Evolutionary conservation across 352 stramenopile genomes (phyloP), one percentile per base, ranked within the genome.

Genomic region (Phytophthora cajani): DNA sequence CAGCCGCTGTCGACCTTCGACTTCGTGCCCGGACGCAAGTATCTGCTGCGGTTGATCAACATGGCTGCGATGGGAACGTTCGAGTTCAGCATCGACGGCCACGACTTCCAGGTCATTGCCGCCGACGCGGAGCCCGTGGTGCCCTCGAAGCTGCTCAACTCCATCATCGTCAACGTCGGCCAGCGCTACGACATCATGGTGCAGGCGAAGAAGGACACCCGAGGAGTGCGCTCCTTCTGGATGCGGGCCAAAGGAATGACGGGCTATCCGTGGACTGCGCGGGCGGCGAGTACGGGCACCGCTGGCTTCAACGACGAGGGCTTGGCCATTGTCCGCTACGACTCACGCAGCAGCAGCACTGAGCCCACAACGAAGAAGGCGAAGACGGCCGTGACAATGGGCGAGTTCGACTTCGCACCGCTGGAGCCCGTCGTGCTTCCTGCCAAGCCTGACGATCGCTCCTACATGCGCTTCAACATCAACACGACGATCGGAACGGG

Each of bases 21-120:
- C 21, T 73, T 82, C 40, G 17, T 61, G 3, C 32, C 21, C 2
- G 63, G 67, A 12, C 64, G 71, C 16, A 74, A 52, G 44, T 82
- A 82, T 61, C 56, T 71, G 9, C 27, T 82, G 47, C 58, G 68
- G 1, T 1, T 82, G 21, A 79, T 82, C 40, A 79, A 81, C 65
- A 64, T 67, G 33, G 67, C 54, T 5, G 71, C 68, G 4, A 65
- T 78, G 38, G 71, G 55, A 0, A 58, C 58, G 5, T 79, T 82
- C 55, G 64, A 78, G 16, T 65, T 82, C 53, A 82, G 68, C 55
- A 77, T 82, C 38, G 75, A 82, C 55, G 62, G 42, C 8, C 75
- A 82, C 64, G 46, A 73, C 14, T 74, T 82, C 32, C 61, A 67
- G 8, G 72, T 82, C 5, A 58, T 82, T 2, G 73, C 63, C 4